Percentiles rank a stretch among this genome's conserved stretches.
Conservation (phyloP, 371 early-diverging fungal genomes). For the Mortierella sp. region DNA sequence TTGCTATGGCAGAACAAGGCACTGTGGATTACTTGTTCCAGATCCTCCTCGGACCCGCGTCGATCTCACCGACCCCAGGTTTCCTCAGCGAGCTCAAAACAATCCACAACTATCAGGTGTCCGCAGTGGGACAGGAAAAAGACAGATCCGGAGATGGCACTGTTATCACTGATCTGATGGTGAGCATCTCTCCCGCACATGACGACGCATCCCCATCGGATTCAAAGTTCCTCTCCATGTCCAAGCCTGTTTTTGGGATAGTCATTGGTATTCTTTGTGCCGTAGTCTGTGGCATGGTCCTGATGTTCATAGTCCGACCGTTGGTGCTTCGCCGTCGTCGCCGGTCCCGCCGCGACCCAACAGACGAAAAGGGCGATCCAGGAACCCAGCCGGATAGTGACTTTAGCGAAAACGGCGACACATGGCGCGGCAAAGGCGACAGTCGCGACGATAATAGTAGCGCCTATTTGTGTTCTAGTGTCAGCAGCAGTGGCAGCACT, state of each 20-base stretch:
- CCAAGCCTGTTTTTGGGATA: conserved; percentile 26
- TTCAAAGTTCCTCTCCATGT: conserved; percentile 21
- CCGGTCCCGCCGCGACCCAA: neutral
- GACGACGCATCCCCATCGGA: neutral
- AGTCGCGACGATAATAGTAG: neutral
- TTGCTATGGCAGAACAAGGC: conserved; percentile 31
- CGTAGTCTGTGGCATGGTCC: conserved; percentile 19
- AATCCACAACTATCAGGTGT: conserved; percentile 1
- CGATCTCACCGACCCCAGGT: conserved; percentile 12
- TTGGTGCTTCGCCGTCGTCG: conserved; percentile 9
- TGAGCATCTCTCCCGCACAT: conserved; percentile 32
- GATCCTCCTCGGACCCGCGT: conserved; percentile 28
- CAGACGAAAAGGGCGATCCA: neutral
- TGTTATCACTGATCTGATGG: conserved; percentile 35
- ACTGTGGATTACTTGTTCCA: conserved; percentile 30
- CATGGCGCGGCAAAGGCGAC: neutral
- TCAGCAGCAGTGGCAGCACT: too few species aligned
- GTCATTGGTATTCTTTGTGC: conserved; percentile 17
- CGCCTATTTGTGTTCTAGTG: too few species aligned
- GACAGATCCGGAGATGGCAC: conserved; percentile 1
- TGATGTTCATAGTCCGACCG: conserved; percentile 24
- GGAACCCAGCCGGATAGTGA: neutral
- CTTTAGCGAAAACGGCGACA: neutral
- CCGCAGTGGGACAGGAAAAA: neutral
- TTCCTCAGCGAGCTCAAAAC: conserved; percentile 19